Evolutionary conservation across 441 rosid species (phyloP).

Genomic region (Eugenia klotzschiana): DNA sequence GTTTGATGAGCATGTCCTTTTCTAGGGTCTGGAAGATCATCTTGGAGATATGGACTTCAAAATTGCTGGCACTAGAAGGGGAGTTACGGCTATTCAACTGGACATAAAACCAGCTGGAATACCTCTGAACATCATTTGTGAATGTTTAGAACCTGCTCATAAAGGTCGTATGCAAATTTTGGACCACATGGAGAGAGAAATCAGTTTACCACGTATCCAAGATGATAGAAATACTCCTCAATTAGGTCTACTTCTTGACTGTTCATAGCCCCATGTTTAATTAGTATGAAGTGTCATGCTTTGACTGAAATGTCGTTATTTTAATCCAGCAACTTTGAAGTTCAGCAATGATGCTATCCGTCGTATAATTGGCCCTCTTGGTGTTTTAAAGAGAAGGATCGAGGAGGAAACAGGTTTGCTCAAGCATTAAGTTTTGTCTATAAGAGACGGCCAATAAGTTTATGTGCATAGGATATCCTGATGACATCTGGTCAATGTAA

Average conservation of each 20-base stretch:
- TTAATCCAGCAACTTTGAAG: constrained; percentile 54
- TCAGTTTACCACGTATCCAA: constrained; percentile 53
- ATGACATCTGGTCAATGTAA: neutral
- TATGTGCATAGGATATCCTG: neutral
- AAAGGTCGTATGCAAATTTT: constrained; percentile 90
- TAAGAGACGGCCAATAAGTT: neutral
- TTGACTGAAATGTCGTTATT: constrained; percentile 9
- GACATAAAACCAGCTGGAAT: constrained; percentile 99
- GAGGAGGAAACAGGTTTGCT: constrained; percentile 86
- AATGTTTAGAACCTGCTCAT: constrained; percentile 67
- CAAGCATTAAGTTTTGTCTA: constrained; percentile 1
- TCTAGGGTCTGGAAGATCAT: constrained; percentile 95
- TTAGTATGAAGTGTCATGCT: neutral
- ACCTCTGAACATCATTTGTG: constrained; percentile 83
- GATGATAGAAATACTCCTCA: constrained; percentile 48
- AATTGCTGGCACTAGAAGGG: constrained; percentile 83
- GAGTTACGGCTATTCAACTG: constrained; percentile 83
- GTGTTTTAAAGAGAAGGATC: constrained; percentile 61
- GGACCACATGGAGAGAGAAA: constrained; percentile 72
- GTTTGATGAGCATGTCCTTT: neutral
- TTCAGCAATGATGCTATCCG: constrained; percentile 79
- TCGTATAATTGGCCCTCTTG: constrained; percentile 77
- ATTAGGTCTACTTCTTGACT: constrained; percentile 37
- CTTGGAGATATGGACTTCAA: constrained; percentile 98
- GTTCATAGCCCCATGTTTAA: neutral